These are phyloP conservation scores for Karstenula rhodostoma DNA, from an alignment of 2,329 filamentous ascomycete species.

Conservation along the genomic window DNA sequence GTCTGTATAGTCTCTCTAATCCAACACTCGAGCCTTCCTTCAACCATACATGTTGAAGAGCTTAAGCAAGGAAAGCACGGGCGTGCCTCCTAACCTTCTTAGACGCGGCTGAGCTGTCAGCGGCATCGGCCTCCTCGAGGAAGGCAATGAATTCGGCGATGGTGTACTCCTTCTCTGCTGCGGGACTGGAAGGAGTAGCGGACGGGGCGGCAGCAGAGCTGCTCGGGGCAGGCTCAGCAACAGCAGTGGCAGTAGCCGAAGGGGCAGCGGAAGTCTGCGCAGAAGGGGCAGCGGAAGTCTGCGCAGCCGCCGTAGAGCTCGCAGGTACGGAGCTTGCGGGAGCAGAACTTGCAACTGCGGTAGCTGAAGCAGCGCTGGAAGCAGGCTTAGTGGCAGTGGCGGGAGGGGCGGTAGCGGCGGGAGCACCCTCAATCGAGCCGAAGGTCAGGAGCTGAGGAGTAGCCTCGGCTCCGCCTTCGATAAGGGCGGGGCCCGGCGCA, in stretches of 20 bases:
- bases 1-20: neutral
- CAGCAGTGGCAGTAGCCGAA: neutral
- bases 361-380: slow-evolving; percentile 25
- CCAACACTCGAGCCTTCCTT: neutral
- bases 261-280: neutral
- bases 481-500: slow-evolving; percentile 24
- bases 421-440: slow-evolving; percentile 18
- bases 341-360: slow-evolving; percentile 32
- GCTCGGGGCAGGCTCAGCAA: neutral
- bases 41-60: neutral
- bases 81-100: slow-evolving; percentile 7
- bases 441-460: slow-evolving; percentile 19
- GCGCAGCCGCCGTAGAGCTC: neutral
- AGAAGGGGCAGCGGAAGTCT: slow-evolving; percentile 1
- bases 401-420: slow-evolving; percentile 15
- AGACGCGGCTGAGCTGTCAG: slow-evolving; percentile 2
- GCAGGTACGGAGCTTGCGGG: slow-evolving; percentile 13
- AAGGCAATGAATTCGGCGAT: slow-evolving; percentile 11
- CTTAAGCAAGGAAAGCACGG: slow-evolving; percentile 7
- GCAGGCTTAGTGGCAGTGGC: slow-evolving; percentile 18
- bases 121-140: slow-evolving; percentile 11
- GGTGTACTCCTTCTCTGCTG: slow-evolving; percentile 11
- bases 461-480: slow-evolving; percentile 21
- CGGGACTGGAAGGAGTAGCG: slow-evolving; percentile 1
- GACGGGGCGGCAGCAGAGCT: neutral